Evolutionary conservation across 2,329 filamentous ascomycete species (phyloP).

Genomic region (Leptographium lundbergii): DNA sequence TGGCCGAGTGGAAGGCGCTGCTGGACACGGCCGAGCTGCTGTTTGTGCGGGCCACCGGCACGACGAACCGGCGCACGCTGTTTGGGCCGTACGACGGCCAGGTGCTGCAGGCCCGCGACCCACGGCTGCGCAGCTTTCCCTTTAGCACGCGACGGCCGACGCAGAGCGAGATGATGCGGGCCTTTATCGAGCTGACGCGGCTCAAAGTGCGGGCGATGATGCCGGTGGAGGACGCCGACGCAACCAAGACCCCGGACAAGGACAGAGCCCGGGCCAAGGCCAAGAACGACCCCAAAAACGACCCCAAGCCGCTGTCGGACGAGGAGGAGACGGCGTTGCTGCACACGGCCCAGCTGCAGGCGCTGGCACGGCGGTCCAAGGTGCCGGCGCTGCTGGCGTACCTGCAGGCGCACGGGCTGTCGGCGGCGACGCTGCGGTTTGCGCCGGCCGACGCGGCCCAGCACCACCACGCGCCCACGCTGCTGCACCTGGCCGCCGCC

Average conservation of each 20-base stretch:
- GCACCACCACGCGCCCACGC: conserved; percentile 66
- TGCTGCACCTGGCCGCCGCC: conserved; percentile 74
- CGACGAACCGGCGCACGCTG: conserved; percentile 71
- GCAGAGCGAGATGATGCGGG: conserved; percentile 86
- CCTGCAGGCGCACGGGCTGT: conserved; percentile 59
- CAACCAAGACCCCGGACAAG: conserved; percentile 16
- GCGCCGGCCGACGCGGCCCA: conserved; percentile 45
- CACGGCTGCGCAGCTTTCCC: conserved; percentile 73
- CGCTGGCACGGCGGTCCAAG: conserved; percentile 79
- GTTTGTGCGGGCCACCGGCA: conserved; percentile 82
- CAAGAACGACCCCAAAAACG: too few species aligned
- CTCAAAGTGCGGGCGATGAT: conserved; percentile 54
- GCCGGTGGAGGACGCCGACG: conserved; percentile 18
- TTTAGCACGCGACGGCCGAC: conserved; percentile 89
- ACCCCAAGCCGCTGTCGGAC: too few species aligned
- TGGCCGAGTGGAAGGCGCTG: conserved; percentile 73
- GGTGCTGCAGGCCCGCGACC: conserved; percentile 66
- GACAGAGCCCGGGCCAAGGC: conserved; percentile 31
- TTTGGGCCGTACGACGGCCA: conserved; percentile 89
- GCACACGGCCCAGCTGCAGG: conserved; percentile 81
- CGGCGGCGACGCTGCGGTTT: conserved; percentile 58
- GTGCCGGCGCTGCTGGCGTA: conserved; percentile 79
- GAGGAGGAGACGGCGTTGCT: conserved; percentile 72
- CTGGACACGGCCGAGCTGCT: conserved; percentile 76
- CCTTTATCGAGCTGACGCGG: conserved; percentile 85